These are phyloP conservation scores for Termitomyces sp. DNA, from an alignment of 1,284 basidiomycete genomes.

Conservation along the genomic window DNA sequence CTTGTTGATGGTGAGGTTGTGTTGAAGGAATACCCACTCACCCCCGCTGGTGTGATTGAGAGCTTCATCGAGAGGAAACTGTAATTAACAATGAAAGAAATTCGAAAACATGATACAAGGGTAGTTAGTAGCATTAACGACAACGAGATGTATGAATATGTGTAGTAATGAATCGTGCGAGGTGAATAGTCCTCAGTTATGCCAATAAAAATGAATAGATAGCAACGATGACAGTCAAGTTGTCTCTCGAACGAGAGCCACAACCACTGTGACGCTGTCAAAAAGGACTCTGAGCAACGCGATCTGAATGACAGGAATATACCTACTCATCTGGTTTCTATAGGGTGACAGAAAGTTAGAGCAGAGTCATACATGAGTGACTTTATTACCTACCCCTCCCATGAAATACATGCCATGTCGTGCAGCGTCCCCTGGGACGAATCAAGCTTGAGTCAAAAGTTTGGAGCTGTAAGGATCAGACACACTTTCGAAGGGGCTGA, in stretches of 20 bases:
- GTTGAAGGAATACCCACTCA: slow-evolving; percentile 74
- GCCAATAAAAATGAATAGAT: slow-evolving; percentile 8
- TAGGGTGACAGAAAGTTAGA: slow-evolving; percentile 1
- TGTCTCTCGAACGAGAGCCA: slow-evolving; percentile 55
- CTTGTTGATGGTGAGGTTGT: slow-evolving; percentile 60
- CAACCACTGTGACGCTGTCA: slow-evolving; percentile 54
- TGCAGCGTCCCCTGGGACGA: slow-evolving; percentile 48
- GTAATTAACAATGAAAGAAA: slow-evolving; percentile 24
- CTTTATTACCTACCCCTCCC: slow-evolving; percentile 57
- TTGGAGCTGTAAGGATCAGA: slow-evolving; percentile 7
- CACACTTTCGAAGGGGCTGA: slow-evolving; percentile 71
- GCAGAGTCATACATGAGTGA: slow-evolving; percentile 2
- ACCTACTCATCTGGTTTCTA: slow-evolving; percentile 43
- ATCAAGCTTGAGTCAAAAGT: background rate
- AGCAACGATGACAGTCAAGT: slow-evolving; percentile 24
- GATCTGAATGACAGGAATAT: background rate
- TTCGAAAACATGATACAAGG: slow-evolving; percentile 1
- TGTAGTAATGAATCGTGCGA: background rate
- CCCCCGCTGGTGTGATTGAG: slow-evolving; percentile 66
- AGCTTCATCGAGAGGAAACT: slow-evolving; percentile 74
- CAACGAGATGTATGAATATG: slow-evolving; percentile 6
- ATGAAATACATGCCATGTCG: slow-evolving; percentile 58
- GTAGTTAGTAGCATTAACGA: slow-evolving; percentile 2
- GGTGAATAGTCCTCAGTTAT: slow-evolving; percentile 12
- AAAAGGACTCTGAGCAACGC: slow-evolving; percentile 3